Percentiles rank a stretch among this genome's conserved stretches.
These are phyloP conservation scores for Talaromyces sp. DNA, from an alignment of 2,329 filamentous ascomycete species.

Conservation along the genomic window DNA sequence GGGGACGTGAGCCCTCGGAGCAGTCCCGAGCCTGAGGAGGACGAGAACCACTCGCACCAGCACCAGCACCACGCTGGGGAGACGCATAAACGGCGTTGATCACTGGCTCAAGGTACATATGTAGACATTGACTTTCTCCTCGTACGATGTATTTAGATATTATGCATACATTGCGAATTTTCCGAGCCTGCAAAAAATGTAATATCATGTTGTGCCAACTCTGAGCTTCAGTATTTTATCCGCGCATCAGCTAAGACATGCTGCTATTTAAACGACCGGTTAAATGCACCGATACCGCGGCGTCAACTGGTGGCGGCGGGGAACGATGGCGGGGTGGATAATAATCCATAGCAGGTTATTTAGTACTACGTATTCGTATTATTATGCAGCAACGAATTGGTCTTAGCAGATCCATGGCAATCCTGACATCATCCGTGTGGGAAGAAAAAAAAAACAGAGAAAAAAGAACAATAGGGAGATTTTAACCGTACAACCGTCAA, in stretches of 20 bases:
- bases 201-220: background rate
- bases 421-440: background rate
- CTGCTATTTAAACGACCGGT: background rate
- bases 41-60: conserved; percentile 23
- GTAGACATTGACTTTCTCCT: background rate
- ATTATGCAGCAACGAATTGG: background rate
- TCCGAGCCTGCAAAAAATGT: background rate
- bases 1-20: conserved; percentile 53
- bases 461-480: background rate
- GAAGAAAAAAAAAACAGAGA: background rate
- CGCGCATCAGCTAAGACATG: background rate
- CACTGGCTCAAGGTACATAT: background rate
- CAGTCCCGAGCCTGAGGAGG: conserved; percentile 55
- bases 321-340: background rate
- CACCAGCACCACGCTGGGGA: background rate
- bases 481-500: no score
- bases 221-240: background rate
- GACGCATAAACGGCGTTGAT: conserved; percentile 8
- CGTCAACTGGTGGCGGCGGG: background rate
- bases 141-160: background rate
- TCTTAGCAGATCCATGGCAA: background rate
- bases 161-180: background rate
- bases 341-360: no score
- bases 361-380: background rate
- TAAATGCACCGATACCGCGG: background rate